Conservation (phyloP, 139 green algal genomes). For the Auxenochlorella protothecoides region DNA sequence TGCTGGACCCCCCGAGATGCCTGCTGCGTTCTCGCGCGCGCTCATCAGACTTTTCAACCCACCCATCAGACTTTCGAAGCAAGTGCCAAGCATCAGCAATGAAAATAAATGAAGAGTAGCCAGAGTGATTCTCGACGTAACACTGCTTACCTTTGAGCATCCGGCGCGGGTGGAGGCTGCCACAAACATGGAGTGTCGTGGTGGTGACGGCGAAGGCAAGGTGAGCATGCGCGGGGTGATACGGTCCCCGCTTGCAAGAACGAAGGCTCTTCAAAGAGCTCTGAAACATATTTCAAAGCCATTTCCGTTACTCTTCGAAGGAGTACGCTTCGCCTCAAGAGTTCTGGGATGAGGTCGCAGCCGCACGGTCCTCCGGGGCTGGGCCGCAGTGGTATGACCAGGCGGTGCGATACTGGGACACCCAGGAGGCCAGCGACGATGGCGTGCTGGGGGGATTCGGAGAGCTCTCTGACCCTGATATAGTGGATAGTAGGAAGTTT, state of each 20-base stretch:
- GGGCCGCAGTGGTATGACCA: conserved; percentile 36
- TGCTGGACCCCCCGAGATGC: no score
- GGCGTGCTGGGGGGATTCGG: conserved; percentile 81
- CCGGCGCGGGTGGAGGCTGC: no score
- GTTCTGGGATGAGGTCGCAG: conserved; percentile 43
- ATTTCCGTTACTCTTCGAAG: conserved; percentile 9
- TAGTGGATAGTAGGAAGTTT: conserved; percentile 60
- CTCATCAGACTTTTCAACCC: no score
- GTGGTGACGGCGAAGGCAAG: conserved; percentile 10
- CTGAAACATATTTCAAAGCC: no score
- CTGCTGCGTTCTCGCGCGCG: no score
- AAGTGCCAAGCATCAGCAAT: no score
- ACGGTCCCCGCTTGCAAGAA: no score
- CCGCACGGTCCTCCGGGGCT: not conserved
- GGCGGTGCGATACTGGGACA: conserved; percentile 60
- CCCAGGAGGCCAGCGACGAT: conserved; percentile 49
- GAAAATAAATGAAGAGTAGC: no score
- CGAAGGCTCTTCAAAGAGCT: no score
- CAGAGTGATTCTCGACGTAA: no score
- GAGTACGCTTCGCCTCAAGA: conserved; percentile 40
- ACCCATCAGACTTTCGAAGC: no score
- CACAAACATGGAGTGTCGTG: conserved; percentile 6
- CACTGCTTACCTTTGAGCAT: not conserved
- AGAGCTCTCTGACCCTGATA: conserved; percentile 60
- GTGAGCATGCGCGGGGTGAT: not conserved